A percentile compares a stretch with the other conserved stretches of the same genome.
Evolutionary conservation across 2,329 filamentous ascomycete genomes (phyloP).

Genomic region (Penicillium sp.): DNA sequence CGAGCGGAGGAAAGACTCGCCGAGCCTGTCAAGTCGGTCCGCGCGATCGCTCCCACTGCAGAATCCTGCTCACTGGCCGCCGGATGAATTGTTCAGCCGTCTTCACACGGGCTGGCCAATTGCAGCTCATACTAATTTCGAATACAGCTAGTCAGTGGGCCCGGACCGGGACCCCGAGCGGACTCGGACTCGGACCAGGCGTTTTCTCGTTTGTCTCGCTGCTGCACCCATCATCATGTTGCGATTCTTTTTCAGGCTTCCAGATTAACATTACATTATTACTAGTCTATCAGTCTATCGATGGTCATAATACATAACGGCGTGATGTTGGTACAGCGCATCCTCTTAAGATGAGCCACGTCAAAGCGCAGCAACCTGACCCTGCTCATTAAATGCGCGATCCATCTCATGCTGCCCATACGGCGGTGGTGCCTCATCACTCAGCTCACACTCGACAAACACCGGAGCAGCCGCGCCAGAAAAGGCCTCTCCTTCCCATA

Average conservation of each 20-base stretch:
- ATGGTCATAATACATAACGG: neutral
- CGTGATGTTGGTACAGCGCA: neutral
- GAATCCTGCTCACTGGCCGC: neutral
- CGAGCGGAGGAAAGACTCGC: neutral
- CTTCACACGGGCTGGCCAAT: neutral
- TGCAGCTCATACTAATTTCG: neutral
- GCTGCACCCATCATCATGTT: neutral
- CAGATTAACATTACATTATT: neutral
- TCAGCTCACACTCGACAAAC: neutral
- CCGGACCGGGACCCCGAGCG: neutral
- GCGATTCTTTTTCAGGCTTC: neutral
- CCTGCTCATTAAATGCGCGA: neutral
- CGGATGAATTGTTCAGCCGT: conserved; percentile 2
- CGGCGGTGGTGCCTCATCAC: conserved; percentile 3
- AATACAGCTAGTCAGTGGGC: neutral
- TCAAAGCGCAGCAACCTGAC: neutral
- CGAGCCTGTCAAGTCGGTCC: neutral
- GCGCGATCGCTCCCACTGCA: neutral
- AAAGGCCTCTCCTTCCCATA: neutral
- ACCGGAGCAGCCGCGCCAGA: neutral
- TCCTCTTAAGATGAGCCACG: neutral
- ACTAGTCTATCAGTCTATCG: neutral
- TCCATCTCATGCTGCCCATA: conserved; percentile 8
- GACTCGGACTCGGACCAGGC: neutral
- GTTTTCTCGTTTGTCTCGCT: neutral